Percentiles rank a stretch among this genome's conserved stretches.
phyloP scores from a whole-genome alignment of 192 early-diverging fungal species.

The Linnemannia hyalina region DNA sequence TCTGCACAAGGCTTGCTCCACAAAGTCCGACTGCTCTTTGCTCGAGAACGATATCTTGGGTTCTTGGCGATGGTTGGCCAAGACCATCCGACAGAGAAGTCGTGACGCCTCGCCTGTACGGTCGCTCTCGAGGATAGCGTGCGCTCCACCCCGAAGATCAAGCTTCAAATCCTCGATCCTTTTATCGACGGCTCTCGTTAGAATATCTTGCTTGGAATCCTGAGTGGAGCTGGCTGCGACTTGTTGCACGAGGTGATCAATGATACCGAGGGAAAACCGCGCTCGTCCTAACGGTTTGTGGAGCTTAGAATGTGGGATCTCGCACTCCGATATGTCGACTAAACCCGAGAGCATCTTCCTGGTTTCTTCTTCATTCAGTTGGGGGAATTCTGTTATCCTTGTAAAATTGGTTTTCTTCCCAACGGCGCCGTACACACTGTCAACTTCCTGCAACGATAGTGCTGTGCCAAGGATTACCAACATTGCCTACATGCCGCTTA shows the following conservation, averaged over 20 bases:
- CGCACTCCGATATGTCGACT: slow-evolving; percentile 11
- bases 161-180: too few species aligned
- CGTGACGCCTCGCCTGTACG: not conserved
- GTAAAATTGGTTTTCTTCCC: not conserved
- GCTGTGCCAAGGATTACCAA: slow-evolving; percentile 47
- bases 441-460: slow-evolving; percentile 25
- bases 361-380: not conserved
- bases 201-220: too few species aligned
- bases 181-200: too few species aligned
- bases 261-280: not conserved
- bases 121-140: too few species aligned
- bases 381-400: not conserved
- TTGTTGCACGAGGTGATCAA: too few species aligned
- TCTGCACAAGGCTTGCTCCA: slow-evolving; percentile 12
- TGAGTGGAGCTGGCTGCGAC: too few species aligned
- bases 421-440: slow-evolving; percentile 2
- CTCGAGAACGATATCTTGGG: not conserved
- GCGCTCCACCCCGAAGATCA: too few species aligned
- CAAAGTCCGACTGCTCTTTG: not conserved
- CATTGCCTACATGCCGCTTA: slow-evolving; percentile 30
- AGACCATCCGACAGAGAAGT: not conserved
- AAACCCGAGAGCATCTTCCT: not conserved
- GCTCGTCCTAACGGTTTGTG: slow-evolving; percentile 9
- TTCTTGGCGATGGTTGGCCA: not conserved
- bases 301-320: not conserved